A percentile compares a stretch with the other conserved stretches of the same genome.
phyloP scores from a whole-genome alignment of 768 basidiomycete species.

The Amanita subjunquillea region DNA sequence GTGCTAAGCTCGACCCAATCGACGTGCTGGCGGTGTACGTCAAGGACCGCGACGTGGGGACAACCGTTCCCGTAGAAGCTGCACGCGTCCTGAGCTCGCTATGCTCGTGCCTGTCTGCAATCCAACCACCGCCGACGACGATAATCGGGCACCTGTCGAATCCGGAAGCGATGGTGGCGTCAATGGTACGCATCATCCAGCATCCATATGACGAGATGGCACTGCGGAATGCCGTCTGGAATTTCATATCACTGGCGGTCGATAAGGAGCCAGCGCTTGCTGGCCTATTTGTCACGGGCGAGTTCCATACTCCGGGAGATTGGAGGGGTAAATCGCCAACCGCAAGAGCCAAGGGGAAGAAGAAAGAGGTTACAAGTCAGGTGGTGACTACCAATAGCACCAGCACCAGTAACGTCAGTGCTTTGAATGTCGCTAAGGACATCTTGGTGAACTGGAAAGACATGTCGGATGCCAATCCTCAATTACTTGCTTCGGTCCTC shows the following conservation, averaged over 20 bases:
- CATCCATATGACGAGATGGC: conserved; percentile 73
- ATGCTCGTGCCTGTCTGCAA: conserved; percentile 51
- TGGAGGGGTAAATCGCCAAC: conserved; percentile 23
- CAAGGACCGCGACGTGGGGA: conserved; percentile 52
- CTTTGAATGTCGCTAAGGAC: conserved; percentile 57
- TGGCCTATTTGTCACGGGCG: conserved; percentile 67
- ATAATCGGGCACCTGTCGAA: conserved; percentile 72
- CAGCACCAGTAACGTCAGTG: conserved; percentile 36
- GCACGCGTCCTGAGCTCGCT: conserved; percentile 59
- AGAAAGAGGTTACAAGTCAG: conserved; percentile 22
- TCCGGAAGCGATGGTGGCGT: conserved; percentile 59
- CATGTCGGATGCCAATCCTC: conserved; percentile 70
- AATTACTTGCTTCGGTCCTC: conserved; percentile 63
- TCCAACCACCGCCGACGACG: conserved; percentile 55
- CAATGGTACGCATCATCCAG: conserved; percentile 61
- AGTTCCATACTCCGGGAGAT: conserved; percentile 41
- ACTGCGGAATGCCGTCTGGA: conserved; percentile 73
- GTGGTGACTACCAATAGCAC: conserved; percentile 22
- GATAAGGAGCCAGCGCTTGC: conserved; percentile 83
- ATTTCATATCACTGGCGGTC: conserved; percentile 70
- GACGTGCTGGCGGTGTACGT: conserved; percentile 66
- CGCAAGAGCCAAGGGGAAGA: conserved; percentile 21
- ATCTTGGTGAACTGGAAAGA: conserved; percentile 62
- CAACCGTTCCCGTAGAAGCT: conserved; percentile 52
- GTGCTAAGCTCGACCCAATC: conserved; percentile 55